Base-by-base conservation (phyloP, 1,284 basidiomycete genomes). In the Heterobasidion occidentale region DNA sequence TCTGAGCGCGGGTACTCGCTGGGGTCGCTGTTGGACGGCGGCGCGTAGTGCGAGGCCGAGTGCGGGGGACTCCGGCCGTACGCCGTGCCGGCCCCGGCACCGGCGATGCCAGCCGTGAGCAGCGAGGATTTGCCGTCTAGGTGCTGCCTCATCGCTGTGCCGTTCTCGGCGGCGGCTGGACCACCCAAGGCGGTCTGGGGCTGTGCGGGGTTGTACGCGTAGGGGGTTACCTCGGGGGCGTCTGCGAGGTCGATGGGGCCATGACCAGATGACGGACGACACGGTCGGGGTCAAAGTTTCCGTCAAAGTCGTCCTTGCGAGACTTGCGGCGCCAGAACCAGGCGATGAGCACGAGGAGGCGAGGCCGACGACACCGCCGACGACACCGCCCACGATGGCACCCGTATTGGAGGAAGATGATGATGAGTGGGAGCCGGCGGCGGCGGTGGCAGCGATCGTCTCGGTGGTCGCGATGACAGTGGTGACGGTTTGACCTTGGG, bases 241-340 rank as follows among this genome's bases (percentile, higher is more conserved):
- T 47, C 46, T 1, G 63, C 69, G 9, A 77, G 69, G 61, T 76
- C 74, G 53, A 74, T 60, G 15, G 63, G 48, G 4, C 57, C 63
- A 5, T 64, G 47, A 6, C 57, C 63, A 7, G 61, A 14, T 65
- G 63, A 34, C 64, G 61, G 11, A 68, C 62, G 53, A 79, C 71
- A 9, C 71, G 70, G 59, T 79, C 77, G 0, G 77, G 78, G 48
- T 79, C 77, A 59, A 79, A 79, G 68, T 78, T 71, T 51, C 77
- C 78, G 55, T 79, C 77, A 55, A 79, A 79, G 36, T 79, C 77
- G 60, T 71, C 67, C 20, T 61, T 59, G 35, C 56, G 53, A 19
- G 62, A 56, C 15, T 64, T 63, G 27, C 64, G 61, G n/a, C 68
- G 63, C 56, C 54, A 58, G 52, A 27, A 61, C 27, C 58, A 56